Conservation (phyloP, 306 rosid genomes). For the Chamaecrista fasciculata region DNA sequence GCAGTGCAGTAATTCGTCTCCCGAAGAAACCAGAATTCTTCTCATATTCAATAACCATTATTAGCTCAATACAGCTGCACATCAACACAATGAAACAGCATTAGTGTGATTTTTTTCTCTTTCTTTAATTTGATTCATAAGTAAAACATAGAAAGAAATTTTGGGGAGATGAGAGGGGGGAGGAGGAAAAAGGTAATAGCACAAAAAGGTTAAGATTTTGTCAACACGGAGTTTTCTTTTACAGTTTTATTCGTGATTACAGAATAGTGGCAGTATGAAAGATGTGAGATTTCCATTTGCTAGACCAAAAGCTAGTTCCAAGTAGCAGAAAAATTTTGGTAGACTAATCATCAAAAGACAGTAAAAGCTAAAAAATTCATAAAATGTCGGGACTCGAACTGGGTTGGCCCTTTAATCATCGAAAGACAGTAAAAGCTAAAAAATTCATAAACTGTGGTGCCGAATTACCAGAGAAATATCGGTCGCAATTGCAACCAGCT, state of each 20-base stretch:
- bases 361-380: neutral
- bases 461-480: slow-evolving; percentile 15
- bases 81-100: neutral
- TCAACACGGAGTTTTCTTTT: neutral
- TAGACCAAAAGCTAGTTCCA: neutral
- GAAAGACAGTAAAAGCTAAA: too few species aligned
- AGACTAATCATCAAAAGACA: neutral
- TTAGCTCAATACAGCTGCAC: neutral
- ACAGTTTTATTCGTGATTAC: neutral
- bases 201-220: neutral
- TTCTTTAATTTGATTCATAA: neutral
- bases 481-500: neutral
- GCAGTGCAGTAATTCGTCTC: neutral
- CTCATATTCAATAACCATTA: neutral
- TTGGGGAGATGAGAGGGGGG: too few species aligned
- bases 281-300: neutral
- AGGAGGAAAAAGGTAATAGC: neutral
- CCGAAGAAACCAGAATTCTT: neutral
- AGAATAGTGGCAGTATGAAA: neutral
- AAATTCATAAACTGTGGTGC: neutral
- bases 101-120: neutral
- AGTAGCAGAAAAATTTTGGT: slow-evolving; percentile 7
- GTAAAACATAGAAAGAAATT: neutral
- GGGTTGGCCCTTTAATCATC: too few species aligned
- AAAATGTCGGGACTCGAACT: too few species aligned